phyloP scores from a whole-genome alignment of 2,329 filamentous ascomycete species.

The Penicillium nordicum region DNA sequence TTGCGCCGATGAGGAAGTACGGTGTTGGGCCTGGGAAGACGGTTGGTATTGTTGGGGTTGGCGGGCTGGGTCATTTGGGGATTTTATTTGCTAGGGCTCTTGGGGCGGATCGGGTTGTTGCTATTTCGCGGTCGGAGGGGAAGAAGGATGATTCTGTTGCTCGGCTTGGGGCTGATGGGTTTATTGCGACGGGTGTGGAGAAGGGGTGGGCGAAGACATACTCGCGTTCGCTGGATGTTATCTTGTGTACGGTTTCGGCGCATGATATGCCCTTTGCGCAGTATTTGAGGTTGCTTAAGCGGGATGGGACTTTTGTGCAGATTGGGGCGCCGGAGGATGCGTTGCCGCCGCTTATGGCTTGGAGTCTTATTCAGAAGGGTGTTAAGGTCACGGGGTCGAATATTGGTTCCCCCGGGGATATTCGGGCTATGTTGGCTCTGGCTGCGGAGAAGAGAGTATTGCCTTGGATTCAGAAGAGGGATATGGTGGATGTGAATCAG shows the following conservation, averaged over 20 bases:
- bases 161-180: conserved; percentile 52
- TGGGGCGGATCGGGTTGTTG: conserved; percentile 60
- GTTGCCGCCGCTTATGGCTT: conserved; percentile 54
- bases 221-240: conserved; percentile 51
- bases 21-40: conserved; percentile 66
- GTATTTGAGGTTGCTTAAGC: conserved; percentile 60
- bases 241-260: conserved; percentile 56
- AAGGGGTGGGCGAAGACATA: conserved; percentile 52
- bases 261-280: conserved; percentile 60
- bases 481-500: conserved; percentile 44
- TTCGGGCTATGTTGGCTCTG: conserved; percentile 43
- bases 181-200: conserved; percentile 58
- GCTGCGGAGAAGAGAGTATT: conserved; percentile 42
- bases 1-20: conserved; percentile 63
- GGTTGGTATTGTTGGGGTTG: conserved; percentile 69
- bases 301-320: conserved; percentile 62
- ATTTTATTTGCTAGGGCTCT: conserved; percentile 69
- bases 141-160: conserved; percentile 53
- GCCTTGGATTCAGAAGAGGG: conserved; percentile 43
- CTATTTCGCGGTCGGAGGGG: conserved; percentile 50
- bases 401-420: conserved; percentile 45
- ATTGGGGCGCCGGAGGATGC: conserved; percentile 63
- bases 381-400: conserved; percentile 51
- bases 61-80: conserved; percentile 71
- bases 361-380: conserved; percentile 57